Evolutionary conservation across 192 early-diverging fungal genomes (phyloP), one percentile per base, ranked within the genome.

Genomic region (Coemansia sp.): DNA sequence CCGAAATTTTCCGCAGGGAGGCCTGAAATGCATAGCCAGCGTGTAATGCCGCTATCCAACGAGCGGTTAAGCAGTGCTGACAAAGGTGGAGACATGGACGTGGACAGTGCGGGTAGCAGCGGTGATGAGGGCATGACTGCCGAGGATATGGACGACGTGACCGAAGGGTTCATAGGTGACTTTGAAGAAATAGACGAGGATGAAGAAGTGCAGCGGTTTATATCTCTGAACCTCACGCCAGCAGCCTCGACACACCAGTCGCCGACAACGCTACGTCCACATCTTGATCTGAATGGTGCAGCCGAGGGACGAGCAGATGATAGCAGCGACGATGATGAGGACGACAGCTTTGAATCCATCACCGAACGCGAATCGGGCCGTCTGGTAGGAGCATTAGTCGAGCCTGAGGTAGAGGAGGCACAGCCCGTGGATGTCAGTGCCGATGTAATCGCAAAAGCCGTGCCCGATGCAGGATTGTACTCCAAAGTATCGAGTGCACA

Each of bases 161-260:
- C 40, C 14, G 70, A 60, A 0, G 63, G 53, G 12, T 72, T 72
- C 18, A 37, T 72, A 8, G 70, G 70, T 19, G 76, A 72, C 21
- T 70, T 79, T 61, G 76, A 79, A 37, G 76, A 79, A 52, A 79
- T 79, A 19, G 66, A 69, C 11, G 76, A 72, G 8, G 70, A 79
- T 17, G 76, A 79, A 29, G 76, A 68, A 10, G 70, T 79, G 4
- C 58, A 79, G 53, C 70, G 67, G 29, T 68, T 79, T 54, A 72
- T 79, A 14, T 79, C 76, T 11, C 67, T 69, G 14, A 72, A 66
- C 43, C 63, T 69, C 50, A 79, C 76, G 10, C 76, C 76, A 0
- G 11, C 53, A 7, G 36, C 42, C 26, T 73, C 76, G 2, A 68
- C 67, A 12, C 54, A 63, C 8, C 62, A 69, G 36, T 68, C 76